phyloP scores from a whole-genome alignment of 1,284 basidiomycete genomes.

The Irpex sp. region DNA sequence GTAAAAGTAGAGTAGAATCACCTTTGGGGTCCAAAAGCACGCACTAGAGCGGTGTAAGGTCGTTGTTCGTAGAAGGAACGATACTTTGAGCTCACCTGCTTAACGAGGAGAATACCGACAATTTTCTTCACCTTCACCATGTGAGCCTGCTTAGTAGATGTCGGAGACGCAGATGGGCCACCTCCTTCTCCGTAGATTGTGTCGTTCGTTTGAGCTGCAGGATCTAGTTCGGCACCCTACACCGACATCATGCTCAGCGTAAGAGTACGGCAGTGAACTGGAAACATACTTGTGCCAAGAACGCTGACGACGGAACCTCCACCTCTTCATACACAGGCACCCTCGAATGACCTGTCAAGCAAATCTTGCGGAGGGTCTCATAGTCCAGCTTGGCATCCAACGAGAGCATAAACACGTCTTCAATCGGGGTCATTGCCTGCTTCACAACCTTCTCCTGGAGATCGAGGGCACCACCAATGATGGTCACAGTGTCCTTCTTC shows the following conservation, averaged over 20 bases:
- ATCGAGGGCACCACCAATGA: constrained; percentile 74
- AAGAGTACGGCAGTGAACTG: background rate
- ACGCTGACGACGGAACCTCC: constrained; percentile 47
- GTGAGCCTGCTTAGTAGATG: constrained; percentile 22
- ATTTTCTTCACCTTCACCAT: constrained; percentile 68
- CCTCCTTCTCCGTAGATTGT: too few species aligned
- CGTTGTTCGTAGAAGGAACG: background rate
- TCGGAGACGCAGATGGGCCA: background rate
- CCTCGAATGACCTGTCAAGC: constrained; percentile 76
- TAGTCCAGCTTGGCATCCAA: constrained; percentile 81
- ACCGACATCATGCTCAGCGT: background rate
- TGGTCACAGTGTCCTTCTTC: constrained; percentile 70
- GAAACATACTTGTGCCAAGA: constrained; percentile 18
- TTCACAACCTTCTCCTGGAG: constrained; percentile 55
- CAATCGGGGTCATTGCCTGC: constrained; percentile 80
- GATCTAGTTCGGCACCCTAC: constrained; percentile 9
- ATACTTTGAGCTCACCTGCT: constrained; percentile 39
- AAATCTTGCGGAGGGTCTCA: constrained; percentile 70
- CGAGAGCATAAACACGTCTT: constrained; percentile 79
- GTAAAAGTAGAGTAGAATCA: constrained; percentile 20
- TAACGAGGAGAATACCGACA: constrained; percentile 78
- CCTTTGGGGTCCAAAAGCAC: constrained; percentile 88
- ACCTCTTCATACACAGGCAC: constrained; percentile 75
- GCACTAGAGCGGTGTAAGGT: constrained; percentile 36
- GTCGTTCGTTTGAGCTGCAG: background rate